phyloP scores from a whole-genome alignment of 2,329 filamentous ascomycete genomes.

The Monilinia fructigena region DNA sequence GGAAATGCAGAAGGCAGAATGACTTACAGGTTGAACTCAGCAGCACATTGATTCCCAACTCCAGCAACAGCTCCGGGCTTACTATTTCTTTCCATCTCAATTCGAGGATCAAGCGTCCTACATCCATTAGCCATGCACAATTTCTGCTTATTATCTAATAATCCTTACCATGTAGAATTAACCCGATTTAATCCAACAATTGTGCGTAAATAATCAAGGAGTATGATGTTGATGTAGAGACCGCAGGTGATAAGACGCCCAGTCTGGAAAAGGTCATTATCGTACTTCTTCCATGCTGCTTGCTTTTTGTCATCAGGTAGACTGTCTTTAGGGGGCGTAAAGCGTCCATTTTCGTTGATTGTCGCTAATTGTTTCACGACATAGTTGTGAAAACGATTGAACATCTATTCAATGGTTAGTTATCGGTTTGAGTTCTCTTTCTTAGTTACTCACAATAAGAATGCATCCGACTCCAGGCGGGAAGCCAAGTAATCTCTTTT shows the following conservation, averaged over 20 bases:
- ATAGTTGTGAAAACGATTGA: constrained; percentile 83
- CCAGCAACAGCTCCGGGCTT: constrained; percentile 54
- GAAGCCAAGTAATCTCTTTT: constrained; percentile 65
- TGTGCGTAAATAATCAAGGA: constrained; percentile 75
- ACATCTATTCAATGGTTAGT: constrained; percentile 47
- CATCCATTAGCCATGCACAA: background rate
- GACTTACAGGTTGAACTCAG: constrained; percentile 71
- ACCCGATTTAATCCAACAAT: constrained; percentile 44
- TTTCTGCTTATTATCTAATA: background rate
- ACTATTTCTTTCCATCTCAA: constrained; percentile 60
- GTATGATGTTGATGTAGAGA: constrained; percentile 74
- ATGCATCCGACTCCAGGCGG: constrained; percentile 69
- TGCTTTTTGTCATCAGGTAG: constrained; percentile 51
- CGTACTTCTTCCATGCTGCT: constrained; percentile 62
- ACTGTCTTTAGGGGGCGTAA: constrained; percentile 58
- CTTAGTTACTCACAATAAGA: constrained; percentile 48
- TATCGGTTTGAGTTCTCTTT: constrained; percentile 39
- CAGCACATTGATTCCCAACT: constrained; percentile 77
- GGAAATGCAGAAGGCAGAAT: background rate
- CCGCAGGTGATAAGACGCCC: constrained; percentile 71
- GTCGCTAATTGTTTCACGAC: constrained; percentile 71
- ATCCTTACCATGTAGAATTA: constrained; percentile 53
- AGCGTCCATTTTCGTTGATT: constrained; percentile 80
- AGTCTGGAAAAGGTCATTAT: constrained; percentile 76
- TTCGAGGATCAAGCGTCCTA: constrained; percentile 68